Conservation (phyloP, 805 yeast species). For the Tetrapisispora taiwanensis region DNA sequence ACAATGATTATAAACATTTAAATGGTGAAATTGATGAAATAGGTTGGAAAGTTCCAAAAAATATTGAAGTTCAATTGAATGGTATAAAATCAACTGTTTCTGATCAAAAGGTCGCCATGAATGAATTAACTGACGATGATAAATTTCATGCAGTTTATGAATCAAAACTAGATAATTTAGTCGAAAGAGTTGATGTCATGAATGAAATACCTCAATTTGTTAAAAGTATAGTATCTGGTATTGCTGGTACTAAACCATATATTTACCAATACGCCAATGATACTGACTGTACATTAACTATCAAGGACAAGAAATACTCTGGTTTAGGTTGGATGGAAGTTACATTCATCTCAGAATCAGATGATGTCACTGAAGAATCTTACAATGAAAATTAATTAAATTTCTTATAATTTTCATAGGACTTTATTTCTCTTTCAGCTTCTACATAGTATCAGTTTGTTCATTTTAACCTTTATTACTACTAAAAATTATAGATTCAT, state of each 20-base stretch:
- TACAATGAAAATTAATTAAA: constrained; percentile 2
- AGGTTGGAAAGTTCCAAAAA: constrained; percentile 84
- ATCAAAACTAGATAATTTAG: constrained; percentile 53
- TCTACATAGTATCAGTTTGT: not conserved
- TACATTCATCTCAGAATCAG: constrained; percentile 29
- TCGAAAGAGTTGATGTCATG: constrained; percentile 96
- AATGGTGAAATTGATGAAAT: constrained; percentile 56
- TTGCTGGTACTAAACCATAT: constrained; percentile 93
- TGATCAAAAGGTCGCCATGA: constrained; percentile 33
- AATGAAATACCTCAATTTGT: constrained; percentile 92
- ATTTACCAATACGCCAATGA: constrained; percentile 78
- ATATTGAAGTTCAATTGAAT: constrained; percentile 47
- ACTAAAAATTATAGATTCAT: not conserved
- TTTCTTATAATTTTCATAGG: not conserved
- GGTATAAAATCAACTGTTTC: constrained; percentile 40
- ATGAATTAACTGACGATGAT: constrained; percentile 19
- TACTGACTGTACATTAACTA: constrained; percentile 26
- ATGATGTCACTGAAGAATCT: constrained; percentile 18
- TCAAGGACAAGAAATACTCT: constrained; percentile 13
- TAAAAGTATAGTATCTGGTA: constrained; percentile 85
- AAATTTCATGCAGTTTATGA: constrained; percentile 39
- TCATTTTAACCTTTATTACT: not conserved
- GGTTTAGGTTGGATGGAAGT: constrained; percentile 30
- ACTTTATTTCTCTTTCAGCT: not conserved
- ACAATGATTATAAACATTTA: constrained; percentile 54